Conservation (phyloP, 805 yeast species). For the Candida vartiovaarae region DNA sequence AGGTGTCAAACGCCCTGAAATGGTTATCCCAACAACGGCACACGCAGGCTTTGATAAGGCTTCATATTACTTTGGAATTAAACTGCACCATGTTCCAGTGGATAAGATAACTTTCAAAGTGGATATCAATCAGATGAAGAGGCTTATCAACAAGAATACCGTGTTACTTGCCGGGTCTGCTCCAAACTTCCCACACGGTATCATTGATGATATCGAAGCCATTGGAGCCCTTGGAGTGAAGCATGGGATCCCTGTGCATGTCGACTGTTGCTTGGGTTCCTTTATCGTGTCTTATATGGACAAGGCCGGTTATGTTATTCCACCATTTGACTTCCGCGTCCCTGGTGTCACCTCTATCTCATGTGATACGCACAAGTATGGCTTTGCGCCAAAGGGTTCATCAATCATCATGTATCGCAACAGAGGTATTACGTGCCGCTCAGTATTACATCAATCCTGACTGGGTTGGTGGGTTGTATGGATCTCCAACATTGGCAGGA, state of each 20-base stretch:
- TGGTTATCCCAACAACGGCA: conserved; percentile 80
- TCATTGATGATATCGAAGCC: conserved; percentile 79
- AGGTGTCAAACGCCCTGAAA: conserved; percentile 71
- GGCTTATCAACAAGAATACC: conserved; percentile 70
- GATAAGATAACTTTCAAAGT: conserved; percentile 65
- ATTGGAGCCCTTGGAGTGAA: conserved; percentile 52
- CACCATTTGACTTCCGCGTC: conserved; percentile 73
- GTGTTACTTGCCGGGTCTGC: conserved; percentile 87
- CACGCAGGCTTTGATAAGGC: conserved; percentile 97
- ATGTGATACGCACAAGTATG: conserved; percentile 99
- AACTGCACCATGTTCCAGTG: conserved; percentile 70
- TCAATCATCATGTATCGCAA: conserved; percentile 86
- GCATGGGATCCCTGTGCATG: conserved; percentile 80
- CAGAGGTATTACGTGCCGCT: conserved; percentile 54
- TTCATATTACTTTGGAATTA: conserved; percentile 82
- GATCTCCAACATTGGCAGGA: conserved; percentile 95
- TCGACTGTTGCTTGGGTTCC: conserved; percentile 94
- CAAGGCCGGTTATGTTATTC: conserved; percentile 44
- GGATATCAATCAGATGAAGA: conserved; percentile 51
- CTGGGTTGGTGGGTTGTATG: conserved; percentile 95
- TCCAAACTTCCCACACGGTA: conserved; percentile 96
- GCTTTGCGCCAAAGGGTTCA: conserved; percentile 97
- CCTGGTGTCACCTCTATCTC: conserved; percentile 95
- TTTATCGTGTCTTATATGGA: conserved; percentile 78
- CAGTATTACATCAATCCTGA: conserved; percentile 80